Conservation (phyloP, 1,139 yeast genomes). For the Wickerhamomyces sp. region DNA sequence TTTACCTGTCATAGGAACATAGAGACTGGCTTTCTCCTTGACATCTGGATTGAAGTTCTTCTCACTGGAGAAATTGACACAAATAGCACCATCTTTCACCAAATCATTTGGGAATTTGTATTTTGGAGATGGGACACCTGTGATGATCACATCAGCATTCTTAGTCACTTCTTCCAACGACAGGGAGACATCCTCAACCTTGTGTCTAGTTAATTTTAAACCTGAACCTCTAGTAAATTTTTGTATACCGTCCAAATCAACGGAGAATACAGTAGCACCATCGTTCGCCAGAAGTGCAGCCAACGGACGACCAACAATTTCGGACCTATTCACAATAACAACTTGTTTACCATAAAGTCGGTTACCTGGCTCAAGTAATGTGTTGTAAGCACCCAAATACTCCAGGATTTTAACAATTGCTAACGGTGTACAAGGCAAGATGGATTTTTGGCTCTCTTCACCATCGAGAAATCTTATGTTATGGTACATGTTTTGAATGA, state of each 20-base stretch:
- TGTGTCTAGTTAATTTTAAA: slow-evolving; percentile 74
- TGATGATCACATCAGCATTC: slow-evolving; percentile 83
- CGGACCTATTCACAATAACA: slow-evolving; percentile 87
- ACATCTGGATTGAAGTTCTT: slow-evolving; percentile 80
- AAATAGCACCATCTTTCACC: slow-evolving; percentile 83
- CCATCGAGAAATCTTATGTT: slow-evolving; percentile 78
- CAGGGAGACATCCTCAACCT: slow-evolving; percentile 61
- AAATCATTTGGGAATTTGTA: slow-evolving; percentile 84
- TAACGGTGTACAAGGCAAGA: slow-evolving; percentile 92
- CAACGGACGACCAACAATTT: slow-evolving; percentile 93
- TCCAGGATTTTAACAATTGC: slow-evolving; percentile 93
- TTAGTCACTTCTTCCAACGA: slow-evolving; percentile 59
- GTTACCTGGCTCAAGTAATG: slow-evolving; percentile 79
- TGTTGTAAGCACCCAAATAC: slow-evolving; percentile 81
- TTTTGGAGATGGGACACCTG: slow-evolving; percentile 83
- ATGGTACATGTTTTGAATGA: slow-evolving; percentile 91
- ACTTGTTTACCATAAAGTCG: slow-evolving; percentile 88
- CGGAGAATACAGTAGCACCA: slow-evolving; percentile 94
- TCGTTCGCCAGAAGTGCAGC: slow-evolving; percentile 96
- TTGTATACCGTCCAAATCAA: slow-evolving; percentile 82
- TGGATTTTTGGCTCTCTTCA: slow-evolving; percentile 68
- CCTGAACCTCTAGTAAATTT: slow-evolving; percentile 94
- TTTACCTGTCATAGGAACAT: slow-evolving; percentile 94
- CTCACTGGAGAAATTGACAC: slow-evolving; percentile 83
- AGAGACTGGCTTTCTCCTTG: slow-evolving; percentile 79